Evolutionary conservation across 2,329 filamentous ascomycete species (phyloP).

Genomic region (Alternaria triticimaculans): DNA sequence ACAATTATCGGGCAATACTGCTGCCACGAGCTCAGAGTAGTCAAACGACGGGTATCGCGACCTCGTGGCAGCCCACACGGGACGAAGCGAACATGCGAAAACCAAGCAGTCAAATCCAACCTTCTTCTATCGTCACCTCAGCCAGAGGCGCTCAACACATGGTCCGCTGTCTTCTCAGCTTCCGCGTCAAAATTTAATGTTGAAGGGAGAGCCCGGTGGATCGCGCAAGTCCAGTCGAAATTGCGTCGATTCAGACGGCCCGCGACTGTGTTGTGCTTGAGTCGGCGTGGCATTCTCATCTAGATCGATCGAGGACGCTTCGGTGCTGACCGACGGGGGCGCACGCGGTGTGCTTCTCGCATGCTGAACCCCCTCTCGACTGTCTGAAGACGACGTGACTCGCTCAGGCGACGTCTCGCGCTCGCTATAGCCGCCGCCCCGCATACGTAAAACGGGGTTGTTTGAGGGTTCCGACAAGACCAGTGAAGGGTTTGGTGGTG

Average conservation of each 20-base stretch:
- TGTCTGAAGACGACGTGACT: constrained; percentile 38
- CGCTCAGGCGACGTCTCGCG: constrained; percentile 40
- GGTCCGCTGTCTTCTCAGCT: constrained; percentile 1
- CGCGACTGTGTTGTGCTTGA: constrained; percentile 42
- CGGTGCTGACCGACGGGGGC: constrained; percentile 31
- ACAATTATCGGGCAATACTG: constrained; percentile 31
- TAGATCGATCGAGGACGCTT: constrained; percentile 31
- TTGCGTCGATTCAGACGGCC: constrained; percentile 38
- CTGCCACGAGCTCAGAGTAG: constrained; percentile 40
- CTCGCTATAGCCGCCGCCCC: constrained; percentile 25
- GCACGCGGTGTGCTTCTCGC: constrained; percentile 31
- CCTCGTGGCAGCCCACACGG: constrained; percentile 37
- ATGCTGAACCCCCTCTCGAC: constrained; percentile 32
- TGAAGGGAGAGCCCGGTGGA: constrained; percentile 47
- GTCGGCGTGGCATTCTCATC: constrained; percentile 44
- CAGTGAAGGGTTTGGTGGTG: constrained; percentile 36
- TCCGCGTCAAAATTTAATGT: constrained; percentile 45
- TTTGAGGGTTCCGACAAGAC: constrained; percentile 33
- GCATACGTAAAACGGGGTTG: constrained; percentile 25
- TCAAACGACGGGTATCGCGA: constrained; percentile 45
- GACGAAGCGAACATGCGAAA: constrained; percentile 38
- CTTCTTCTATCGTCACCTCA: constrained; percentile 29
- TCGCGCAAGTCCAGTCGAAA: constrained; percentile 46
- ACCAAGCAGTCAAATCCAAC: constrained; percentile 29
- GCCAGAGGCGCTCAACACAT: constrained; percentile 17